These are phyloP conservation scores for Metahyphopichia silvanorum DNA, from an alignment of 805 yeast species.

Conservation along the genomic window DNA sequence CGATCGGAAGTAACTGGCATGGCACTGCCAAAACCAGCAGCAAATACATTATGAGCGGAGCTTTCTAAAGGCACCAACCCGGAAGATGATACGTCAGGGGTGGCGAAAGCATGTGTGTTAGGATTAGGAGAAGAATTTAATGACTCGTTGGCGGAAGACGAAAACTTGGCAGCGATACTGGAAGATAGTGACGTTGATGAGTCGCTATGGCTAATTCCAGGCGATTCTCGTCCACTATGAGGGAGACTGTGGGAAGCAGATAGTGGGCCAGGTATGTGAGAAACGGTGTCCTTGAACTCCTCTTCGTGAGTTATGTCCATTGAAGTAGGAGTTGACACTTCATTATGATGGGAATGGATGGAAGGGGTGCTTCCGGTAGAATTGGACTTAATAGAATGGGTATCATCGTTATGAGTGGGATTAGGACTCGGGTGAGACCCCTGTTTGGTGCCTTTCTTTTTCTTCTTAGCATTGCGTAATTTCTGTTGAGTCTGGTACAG, in stretches of 20 bases:
- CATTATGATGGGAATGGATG: neutral
- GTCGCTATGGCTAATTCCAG: neutral
- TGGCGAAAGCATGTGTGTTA: no score
- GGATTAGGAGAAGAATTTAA: no score
- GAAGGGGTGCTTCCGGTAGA: constrained; percentile 1
- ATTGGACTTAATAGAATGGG: neutral
- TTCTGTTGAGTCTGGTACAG: constrained; percentile 42
- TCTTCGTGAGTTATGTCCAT: neutral
- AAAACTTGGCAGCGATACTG: constrained; percentile 8
- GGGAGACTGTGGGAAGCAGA: neutral
- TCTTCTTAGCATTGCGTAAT: constrained; percentile 20
- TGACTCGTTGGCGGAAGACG: constrained; percentile 4
- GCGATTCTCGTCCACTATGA: neutral
- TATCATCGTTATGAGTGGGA: neutral
- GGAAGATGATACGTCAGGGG: no score
- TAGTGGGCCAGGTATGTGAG: neutral
- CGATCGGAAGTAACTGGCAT: no score
- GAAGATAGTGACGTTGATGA: constrained; percentile 10
- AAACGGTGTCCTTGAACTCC: neutral
- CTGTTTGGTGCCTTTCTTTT: constrained; percentile 10
- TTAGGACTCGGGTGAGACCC: neutral
- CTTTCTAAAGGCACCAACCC: no score
- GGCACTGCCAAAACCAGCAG: no score
- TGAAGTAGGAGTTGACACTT: neutral
- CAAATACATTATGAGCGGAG: no score